These are phyloP conservation scores for Marasmius fiardii DNA, from an alignment of 1,284 basidiomycete species.

Conservation along the genomic window DNA sequence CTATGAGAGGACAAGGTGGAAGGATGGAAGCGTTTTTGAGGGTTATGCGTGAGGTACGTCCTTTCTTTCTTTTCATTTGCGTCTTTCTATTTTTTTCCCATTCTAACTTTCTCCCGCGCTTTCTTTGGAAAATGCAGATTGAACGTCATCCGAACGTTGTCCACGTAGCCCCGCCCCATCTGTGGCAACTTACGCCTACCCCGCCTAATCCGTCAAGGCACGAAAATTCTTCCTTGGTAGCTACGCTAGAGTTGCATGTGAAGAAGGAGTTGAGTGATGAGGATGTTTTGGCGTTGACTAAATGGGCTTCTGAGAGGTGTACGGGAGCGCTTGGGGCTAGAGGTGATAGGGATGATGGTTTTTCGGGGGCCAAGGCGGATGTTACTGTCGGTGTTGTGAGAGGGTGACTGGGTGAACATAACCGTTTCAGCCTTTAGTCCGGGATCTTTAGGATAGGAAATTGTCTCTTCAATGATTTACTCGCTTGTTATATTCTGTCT, in stretches of 20 bases:
- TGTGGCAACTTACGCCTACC: constrained; percentile 78
- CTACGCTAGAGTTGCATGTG: constrained; percentile 81
- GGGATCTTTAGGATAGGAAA: too few species aligned
- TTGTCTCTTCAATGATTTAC: too few species aligned
- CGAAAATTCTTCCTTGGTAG: constrained; percentile 56
- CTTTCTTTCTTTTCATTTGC: constrained; percentile 5
- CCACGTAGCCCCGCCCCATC: constrained; percentile 77
- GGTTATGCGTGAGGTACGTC: constrained; percentile 72
- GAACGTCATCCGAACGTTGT: constrained; percentile 77
- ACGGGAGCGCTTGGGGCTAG: constrained; percentile 35
- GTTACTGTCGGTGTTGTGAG: constrained; percentile 47
- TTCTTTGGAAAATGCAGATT: constrained; percentile 41
- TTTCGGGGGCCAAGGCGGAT: constrained; percentile 31
- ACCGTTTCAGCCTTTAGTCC: too few species aligned
- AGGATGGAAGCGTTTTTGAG: constrained; percentile 78
- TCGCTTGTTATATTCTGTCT: too few species aligned
- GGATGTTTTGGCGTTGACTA: constrained; percentile 70
- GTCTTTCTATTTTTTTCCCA: neutral
- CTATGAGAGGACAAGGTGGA: constrained; percentile 55
- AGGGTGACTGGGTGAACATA: too few species aligned
- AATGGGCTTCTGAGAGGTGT: constrained; percentile 69
- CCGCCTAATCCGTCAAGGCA: constrained; percentile 17
- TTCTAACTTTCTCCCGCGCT: neutral
- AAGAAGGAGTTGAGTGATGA: constrained; percentile 63
- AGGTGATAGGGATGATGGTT: constrained; percentile 24